These are phyloP conservation scores for Blastomyces silverae DNA, from an alignment of 2,329 filamentous ascomycete genomes.

Conservation along the genomic window DNA sequence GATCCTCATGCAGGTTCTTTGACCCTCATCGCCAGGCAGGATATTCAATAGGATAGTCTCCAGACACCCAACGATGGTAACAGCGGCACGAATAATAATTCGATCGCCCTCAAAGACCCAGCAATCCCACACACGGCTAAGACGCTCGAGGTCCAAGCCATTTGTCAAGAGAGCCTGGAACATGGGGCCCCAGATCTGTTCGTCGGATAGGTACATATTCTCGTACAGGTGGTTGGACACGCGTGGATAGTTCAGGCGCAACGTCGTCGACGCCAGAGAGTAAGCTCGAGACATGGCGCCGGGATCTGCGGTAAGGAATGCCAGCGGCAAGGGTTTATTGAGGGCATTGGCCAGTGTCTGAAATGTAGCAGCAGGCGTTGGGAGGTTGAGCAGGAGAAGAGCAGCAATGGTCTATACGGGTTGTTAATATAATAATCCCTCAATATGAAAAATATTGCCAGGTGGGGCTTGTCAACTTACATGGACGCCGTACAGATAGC, in stretches of 20 bases:
- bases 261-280: conserved; percentile 48
- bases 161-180: conserved; percentile 49
- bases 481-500: conserved; percentile 55
- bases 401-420: conserved; percentile 47
- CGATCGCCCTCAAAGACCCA: conserved; percentile 56
- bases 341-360: conserved; percentile 55
- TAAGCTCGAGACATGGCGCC: conserved; percentile 52
- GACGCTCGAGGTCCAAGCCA: conserved; percentile 47
- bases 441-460: background rate
- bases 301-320: conserved; percentile 54
- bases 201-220: conserved; percentile 35
- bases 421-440: background rate
- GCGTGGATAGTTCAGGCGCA: conserved; percentile 53
- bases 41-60: conserved; percentile 40
- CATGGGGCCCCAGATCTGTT: conserved; percentile 48
- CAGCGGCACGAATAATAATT: conserved; percentile 41
- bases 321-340: conserved; percentile 55
- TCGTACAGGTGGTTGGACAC: conserved; percentile 49
- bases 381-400: conserved; percentile 52
- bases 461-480: conserved; percentile 29
- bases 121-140: conserved; percentile 55
- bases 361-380: conserved; percentile 49
- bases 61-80: conserved; percentile 40
- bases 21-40: conserved; percentile 34
- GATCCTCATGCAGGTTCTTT: conserved; percentile 25